Base-by-base conservation (phyloP, 2,329 filamentous ascomycete species). In the Rasamsonia emersonii region DNA sequence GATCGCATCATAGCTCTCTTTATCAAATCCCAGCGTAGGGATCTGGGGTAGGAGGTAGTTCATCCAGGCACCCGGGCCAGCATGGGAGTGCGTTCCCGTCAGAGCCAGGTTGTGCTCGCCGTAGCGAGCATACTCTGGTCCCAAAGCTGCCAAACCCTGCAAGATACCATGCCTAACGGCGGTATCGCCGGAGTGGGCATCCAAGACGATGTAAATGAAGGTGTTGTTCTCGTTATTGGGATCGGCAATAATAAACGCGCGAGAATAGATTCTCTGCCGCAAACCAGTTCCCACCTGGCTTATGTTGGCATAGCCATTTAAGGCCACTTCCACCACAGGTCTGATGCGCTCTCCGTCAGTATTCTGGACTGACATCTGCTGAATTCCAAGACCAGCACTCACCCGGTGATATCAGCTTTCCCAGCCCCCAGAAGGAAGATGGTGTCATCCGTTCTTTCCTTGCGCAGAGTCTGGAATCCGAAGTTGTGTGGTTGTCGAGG, bases 21-120 rank as follows among this genome's bases (percentile, higher is more conserved):
- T 77, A 58, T 86, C 73, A 47, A 94, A 95, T 0, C 89, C 89
- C 37, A 82, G 71, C 49, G 79, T 88, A 0, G 89, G 91, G 42
- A 96, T 82, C 53, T 95, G 88, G 5, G 88, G 89, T 4, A 95
- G 68, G 7, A 96, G 71, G 53, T 95, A 96, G 60, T 96, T 96
- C 54, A 93, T 69, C 86, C 86, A 96, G 4, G 82, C 89, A 2
- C 83, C 89, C 0, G 89, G 88, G 0, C 88, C 89, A 15, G 86
- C 80, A 61, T 96, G 89, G 16, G 84, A 91, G 57, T 96, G 89
- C 0, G 89, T 96, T 33, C 88, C 89, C 0, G 86, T 93, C 14
- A 96, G 73, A 19, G 89, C 89, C 20, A 95, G 63, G 50, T 94
- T 96, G 46, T 82, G 72, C 47, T 82, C 73, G 28, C 71, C 75